Conservation (phyloP, 495 filamentous ascomycete genomes). For the Symbiotaphrina buchneri region DNA sequence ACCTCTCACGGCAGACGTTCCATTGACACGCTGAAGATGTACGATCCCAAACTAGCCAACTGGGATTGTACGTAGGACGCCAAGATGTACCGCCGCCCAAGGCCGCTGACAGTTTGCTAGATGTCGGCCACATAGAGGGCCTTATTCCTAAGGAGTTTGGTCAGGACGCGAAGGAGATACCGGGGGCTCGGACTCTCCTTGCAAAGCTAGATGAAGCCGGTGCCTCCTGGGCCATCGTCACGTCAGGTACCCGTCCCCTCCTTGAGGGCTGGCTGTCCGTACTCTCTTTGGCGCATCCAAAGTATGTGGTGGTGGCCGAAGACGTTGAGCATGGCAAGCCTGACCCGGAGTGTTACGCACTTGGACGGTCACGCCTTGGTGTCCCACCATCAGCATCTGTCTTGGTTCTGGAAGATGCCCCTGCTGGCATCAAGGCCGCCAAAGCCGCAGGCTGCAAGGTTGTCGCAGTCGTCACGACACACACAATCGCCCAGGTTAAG, state of each 20-base stretch:
- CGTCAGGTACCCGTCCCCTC: conserved; percentile 63
- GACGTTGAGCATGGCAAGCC: conserved; percentile 77
- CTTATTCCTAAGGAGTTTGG: conserved; percentile 56
- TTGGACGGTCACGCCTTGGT: conserved; percentile 41
- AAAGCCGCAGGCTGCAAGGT: conserved; percentile 83
- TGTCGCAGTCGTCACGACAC: conserved; percentile 68
- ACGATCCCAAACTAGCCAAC: conserved; percentile 62
- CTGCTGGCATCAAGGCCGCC: conserved; percentile 73
- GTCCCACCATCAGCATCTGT: conserved; percentile 29
- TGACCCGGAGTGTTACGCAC: conserved; percentile 59
- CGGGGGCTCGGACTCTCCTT: conserved; percentile 38
- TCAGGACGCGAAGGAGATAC: conserved; percentile 60
- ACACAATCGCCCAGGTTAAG: conserved; percentile 44
- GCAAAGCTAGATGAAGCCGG: conserved; percentile 27
- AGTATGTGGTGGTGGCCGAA: conserved; percentile 63
- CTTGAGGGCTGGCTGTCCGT: conserved; percentile 72
- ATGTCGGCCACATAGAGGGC: conserved; percentile 58
- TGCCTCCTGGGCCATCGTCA: conserved; percentile 80
- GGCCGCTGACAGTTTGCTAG: conserved; percentile 16
- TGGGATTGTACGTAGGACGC: conserved; percentile 54
- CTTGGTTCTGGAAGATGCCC: conserved; percentile 80
- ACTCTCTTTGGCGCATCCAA: conserved; percentile 48
- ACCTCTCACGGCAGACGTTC: conserved; percentile 75
- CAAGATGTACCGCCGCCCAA: background rate
- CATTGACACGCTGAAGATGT: conserved; percentile 55